phyloP scores from a whole-genome alignment of 129 eudicot genomes.

The Daucus carota region DNA sequence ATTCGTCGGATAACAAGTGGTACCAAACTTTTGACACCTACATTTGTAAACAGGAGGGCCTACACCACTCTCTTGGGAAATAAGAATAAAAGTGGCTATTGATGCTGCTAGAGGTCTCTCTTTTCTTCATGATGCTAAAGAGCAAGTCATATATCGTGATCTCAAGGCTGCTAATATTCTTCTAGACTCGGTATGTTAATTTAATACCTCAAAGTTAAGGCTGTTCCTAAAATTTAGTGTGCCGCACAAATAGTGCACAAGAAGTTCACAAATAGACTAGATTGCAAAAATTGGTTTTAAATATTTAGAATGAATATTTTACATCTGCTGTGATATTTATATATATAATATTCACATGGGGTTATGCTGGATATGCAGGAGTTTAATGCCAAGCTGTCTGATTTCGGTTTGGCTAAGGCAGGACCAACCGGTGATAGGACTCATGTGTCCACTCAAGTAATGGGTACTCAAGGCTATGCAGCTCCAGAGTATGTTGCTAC shows the following conservation, averaged over 20 bases:
- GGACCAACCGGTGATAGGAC: constrained; percentile 92
- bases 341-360: not conserved
- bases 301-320: not conserved
- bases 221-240: too few species aligned
- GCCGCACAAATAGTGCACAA: too few species aligned
- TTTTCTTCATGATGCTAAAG: constrained; percentile 80
- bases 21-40: not conserved
- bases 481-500: constrained; percentile 96
- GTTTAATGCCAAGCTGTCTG: constrained; percentile 82
- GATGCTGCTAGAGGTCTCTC: constrained; percentile 85
- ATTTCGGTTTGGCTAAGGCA: constrained; percentile 91
- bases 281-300: not conserved
- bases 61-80: constrained; percentile 82
- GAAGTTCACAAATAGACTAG: too few species aligned
- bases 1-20: not conserved
- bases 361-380: constrained; percentile 45
- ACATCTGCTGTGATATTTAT: not conserved
- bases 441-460: constrained; percentile 89
- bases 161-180: constrained; percentile 88
- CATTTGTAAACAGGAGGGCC: constrained; percentile 57
- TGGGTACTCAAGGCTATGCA: constrained; percentile 95
- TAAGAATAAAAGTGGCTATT: constrained; percentile 76
- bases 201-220: not conserved
- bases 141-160: constrained; percentile 77
- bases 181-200: constrained; percentile 53